Evolutionary conservation across 306 rosid species (phyloP).

Genomic region (Begonia peltatifolia): DNA sequence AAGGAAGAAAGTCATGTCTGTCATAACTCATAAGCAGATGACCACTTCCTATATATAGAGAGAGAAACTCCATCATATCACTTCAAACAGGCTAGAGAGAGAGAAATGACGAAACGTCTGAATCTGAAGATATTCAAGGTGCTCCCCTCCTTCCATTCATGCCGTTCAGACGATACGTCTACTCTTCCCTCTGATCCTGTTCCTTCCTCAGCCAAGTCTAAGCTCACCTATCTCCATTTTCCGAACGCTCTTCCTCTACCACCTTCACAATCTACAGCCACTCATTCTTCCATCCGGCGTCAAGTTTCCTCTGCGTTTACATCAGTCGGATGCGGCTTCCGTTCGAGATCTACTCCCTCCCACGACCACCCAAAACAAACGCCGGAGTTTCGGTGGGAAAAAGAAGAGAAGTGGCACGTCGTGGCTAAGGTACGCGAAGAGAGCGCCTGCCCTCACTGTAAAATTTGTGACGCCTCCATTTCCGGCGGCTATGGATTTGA

Average conservation of each 20-base stretch:
- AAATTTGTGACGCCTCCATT: conserved; percentile 30
- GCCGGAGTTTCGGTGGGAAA: conserved; percentile 21
- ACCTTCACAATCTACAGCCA: conserved; percentile 11
- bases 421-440: conserved; percentile 21
- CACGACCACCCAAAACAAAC: conserved; percentile 15
- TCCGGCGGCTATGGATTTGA: conserved; percentile 15
- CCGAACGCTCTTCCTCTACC: conserved; percentile 4
- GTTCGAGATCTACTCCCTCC: conserved; percentile 25
- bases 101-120: conserved; percentile 32
- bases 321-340: too few relatives aligned
- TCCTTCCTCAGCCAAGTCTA: conserved; percentile 23
- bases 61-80: too few relatives aligned
- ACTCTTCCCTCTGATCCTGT: conserved; percentile 19
- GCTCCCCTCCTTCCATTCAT: conserved; percentile 34
- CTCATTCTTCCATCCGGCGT: conserved; percentile 12
- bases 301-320: conserved; percentile 6
- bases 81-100: background rate
- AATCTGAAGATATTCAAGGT: conserved; percentile 28
- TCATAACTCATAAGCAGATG: too few relatives aligned
- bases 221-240: conserved; percentile 13
- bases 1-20: too few relatives aligned
- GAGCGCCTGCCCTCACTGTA: conserved; percentile 19
- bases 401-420: conserved; percentile 39
- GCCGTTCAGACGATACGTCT: conserved; percentile 31
- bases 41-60: too few relatives aligned